Percentiles rank a stretch among this genome's conserved stretches.
Evolutionary conservation across 2,329 filamentous ascomycete genomes (phyloP).

Genomic region (Alternaria ethzedia): DNA sequence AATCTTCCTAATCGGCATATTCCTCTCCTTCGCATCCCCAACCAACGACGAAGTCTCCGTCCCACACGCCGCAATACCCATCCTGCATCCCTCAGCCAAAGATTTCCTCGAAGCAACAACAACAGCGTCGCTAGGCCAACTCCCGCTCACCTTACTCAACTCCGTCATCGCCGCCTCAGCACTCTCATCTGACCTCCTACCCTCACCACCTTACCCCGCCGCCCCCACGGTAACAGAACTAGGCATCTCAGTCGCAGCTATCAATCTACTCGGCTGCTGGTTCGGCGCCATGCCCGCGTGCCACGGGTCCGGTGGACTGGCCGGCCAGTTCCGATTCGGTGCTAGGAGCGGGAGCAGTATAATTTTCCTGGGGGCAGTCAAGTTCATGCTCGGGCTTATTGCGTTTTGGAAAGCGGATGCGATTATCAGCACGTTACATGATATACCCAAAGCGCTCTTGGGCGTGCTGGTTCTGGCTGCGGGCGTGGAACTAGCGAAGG

Average conservation of each 20-base stretch:
- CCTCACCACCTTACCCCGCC: constrained; percentile 60
- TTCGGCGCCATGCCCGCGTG: constrained; percentile 96
- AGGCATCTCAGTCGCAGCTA: constrained; percentile 78
- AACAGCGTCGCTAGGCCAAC: constrained; percentile 79
- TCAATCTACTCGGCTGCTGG: constrained; percentile 88
- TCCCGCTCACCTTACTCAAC: constrained; percentile 91
- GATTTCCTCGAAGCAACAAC: constrained; percentile 63
- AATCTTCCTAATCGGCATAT: constrained; percentile 71
- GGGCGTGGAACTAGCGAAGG: constrained; percentile 84
- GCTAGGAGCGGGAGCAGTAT: constrained; percentile 86
- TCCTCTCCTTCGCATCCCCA: constrained; percentile 63
- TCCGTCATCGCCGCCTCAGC: constrained; percentile 88
- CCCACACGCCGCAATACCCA: constrained; percentile 62
- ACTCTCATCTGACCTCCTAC: constrained; percentile 78
- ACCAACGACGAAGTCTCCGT: constrained; percentile 12
- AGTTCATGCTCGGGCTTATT: constrained; percentile 74
- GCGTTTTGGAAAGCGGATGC: constrained; percentile 69
- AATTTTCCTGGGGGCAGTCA: constrained; percentile 77
- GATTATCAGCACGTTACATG: constrained; percentile 71
- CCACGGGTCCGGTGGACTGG: constrained; percentile 88
- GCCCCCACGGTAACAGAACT: constrained; percentile 76
- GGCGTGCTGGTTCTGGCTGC: constrained; percentile 91
- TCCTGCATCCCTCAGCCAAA: constrained; percentile 52
- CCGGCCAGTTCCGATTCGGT: constrained; percentile 89
- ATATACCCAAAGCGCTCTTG: constrained; percentile 78